These are phyloP conservation scores for Pontederia crassipes DNA, from an alignment of 176 grass and related monocot genomes.

Conservation along the genomic window DNA sequence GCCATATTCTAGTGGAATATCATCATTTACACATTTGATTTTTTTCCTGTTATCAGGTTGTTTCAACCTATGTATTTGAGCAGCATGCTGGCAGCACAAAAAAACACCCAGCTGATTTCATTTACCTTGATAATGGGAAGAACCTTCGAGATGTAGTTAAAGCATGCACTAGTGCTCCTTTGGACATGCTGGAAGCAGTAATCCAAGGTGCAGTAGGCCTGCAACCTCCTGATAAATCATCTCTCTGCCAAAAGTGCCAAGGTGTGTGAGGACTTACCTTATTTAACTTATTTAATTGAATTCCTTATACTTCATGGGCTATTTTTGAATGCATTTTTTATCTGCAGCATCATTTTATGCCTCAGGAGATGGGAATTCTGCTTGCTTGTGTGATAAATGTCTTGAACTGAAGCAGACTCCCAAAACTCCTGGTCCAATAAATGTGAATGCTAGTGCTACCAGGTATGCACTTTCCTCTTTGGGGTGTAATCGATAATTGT, in stretches of 20 bases:
- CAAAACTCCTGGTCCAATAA: conserved; percentile 17
- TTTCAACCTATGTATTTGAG: conserved; percentile 67
- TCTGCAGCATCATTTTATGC: conserved; percentile 34
- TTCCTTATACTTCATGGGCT: not conserved
- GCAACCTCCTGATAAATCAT: conserved; percentile 21
- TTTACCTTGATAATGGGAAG: conserved; percentile 56
- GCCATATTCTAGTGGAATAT: not conserved
- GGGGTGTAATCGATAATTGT: not conserved
- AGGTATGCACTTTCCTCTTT: not conserved
- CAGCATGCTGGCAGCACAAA: conserved; percentile 68
- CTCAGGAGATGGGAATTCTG: conserved; percentile 27
- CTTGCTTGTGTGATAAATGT: conserved; percentile 45
- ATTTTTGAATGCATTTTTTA: not conserved
- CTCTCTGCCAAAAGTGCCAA: conserved; percentile 41
- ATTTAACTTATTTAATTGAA: not conserved
- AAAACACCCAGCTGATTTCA: conserved; percentile 62
- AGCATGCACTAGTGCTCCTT: conserved; percentile 30
- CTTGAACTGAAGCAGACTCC: conserved; percentile 24
- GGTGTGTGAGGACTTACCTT: conserved; percentile 17
- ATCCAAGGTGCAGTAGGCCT: conserved; percentile 36
- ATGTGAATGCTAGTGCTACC: not conserved
- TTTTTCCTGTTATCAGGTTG: conserved; percentile 22
- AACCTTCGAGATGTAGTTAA: conserved; percentile 49
- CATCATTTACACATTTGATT: not conserved
- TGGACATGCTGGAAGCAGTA: conserved; percentile 41